These are phyloP conservation scores for Cryphonectria japonica DNA, from an alignment of 2,329 filamentous ascomycete species.

Conservation along the genomic window DNA sequence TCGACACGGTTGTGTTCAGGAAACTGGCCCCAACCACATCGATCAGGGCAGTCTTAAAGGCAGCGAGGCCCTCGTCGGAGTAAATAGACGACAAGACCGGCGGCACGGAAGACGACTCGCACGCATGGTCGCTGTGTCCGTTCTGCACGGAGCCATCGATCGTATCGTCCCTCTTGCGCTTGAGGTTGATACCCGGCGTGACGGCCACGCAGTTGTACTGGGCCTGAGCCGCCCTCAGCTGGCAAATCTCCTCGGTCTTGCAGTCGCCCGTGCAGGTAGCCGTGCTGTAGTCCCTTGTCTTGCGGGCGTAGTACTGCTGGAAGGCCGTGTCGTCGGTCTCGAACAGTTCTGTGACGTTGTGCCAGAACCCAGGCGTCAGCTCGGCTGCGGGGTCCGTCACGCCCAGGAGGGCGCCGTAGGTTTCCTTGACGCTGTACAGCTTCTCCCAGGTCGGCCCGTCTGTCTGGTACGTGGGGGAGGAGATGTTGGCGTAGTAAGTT, in stretches of 20 bases:
- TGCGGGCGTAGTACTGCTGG: constrained; percentile 43
- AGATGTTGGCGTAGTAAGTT: constrained; percentile 59
- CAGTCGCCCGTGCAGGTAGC: constrained; percentile 41
- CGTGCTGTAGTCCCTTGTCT: constrained; percentile 40
- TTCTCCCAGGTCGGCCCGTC: constrained; percentile 55
- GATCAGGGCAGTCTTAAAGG: constrained; percentile 9
- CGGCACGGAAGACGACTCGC: constrained; percentile 18
- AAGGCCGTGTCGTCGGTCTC: constrained; percentile 42
- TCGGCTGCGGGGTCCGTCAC: constrained; percentile 43
- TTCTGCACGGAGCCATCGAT: constrained; percentile 1
- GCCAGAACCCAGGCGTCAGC: constrained; percentile 55
- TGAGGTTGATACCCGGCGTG: constrained; percentile 25
- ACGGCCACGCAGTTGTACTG: constrained; percentile 41
- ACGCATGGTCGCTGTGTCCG: constrained; percentile 15
- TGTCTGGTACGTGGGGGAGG: constrained; percentile 46
- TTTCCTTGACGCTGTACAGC: constrained; percentile 60
- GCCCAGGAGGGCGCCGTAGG: constrained; percentile 53
- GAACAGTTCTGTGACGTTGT: constrained; percentile 45
- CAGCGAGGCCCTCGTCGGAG: constrained; percentile 16
- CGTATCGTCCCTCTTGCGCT: constrained; percentile 5
- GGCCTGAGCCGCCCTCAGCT: constrained; percentile 41
- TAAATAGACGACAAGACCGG: constrained; percentile 26
- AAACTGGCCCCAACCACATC: constrained; percentile 17
- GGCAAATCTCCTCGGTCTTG: constrained; percentile 41
- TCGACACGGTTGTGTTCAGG: constrained; percentile 22